Evolutionary conservation across 2,329 filamentous ascomycete species (phyloP), one percentile per base, ranked within the genome.

Genomic region (Colletotrichum sp.): DNA sequence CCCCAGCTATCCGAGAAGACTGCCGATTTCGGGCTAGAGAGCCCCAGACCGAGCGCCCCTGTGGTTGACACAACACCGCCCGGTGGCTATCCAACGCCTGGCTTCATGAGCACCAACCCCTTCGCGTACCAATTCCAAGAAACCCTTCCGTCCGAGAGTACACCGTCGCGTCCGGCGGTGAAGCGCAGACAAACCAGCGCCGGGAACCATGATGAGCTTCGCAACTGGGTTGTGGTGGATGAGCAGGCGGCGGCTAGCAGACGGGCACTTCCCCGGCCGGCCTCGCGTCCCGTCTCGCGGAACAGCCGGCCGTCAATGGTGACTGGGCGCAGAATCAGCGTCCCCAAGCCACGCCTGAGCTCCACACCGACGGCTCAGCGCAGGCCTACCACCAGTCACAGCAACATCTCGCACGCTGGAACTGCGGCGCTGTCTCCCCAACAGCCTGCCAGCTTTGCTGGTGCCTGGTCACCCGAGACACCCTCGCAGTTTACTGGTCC

Each of bases 221-320:
- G 90, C 34, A 94, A 92, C 84, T 96, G 94, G 94, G 93, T 96
- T 32, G 88, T 96, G 78, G 91, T 96, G 30, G 86, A 86, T 71
- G 88, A 89, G 61, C 78, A 77, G 49, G 30, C 65, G 3, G 69
- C 32, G 5, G 57, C 66, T 32, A 39, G 71, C 30, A 44, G 57
- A 11, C 36, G 72, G n/a, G 44, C 72, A 3, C 52, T 75, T 15
- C 69, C 75, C 7, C 64, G 71, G 76, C 71, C 75, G 27, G 39
- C 63, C 13, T 49, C 72, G 30, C 67, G 78, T 69, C 57, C 68
- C 32, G 29, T 79, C 77, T 66, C 80, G 69, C 29, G 79, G 71
- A 77, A 79, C 76, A 77, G 71, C 27, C 76, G 79, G 63, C 81
- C 84, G 2, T 82, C 84, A 6, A 77, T 82, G 68, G 80, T 81